Conservation (phyloP, 352 stramenopile species). For the Saprolegnia parasitica region DNA sequence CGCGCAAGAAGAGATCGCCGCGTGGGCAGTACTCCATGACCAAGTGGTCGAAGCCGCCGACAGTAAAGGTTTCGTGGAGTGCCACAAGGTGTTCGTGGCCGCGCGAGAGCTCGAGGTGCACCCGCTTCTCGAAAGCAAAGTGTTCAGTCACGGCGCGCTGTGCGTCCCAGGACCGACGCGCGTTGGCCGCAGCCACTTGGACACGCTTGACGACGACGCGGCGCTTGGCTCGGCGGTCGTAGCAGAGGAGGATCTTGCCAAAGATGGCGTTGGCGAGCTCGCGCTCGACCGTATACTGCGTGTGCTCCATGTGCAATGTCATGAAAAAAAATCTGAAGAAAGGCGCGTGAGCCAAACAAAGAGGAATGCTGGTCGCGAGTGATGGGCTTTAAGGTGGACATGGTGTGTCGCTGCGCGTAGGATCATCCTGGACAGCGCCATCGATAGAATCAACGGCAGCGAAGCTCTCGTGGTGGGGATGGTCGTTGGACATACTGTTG, state of each 20-base stretch:
- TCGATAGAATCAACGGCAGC: too few relatives aligned
- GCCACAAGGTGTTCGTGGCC: conserved; percentile 45
- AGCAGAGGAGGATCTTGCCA: conserved; percentile 18
- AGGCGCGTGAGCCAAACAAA: too few relatives aligned
- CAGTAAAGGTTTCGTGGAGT: conserved; percentile 43
- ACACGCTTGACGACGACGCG: conserved; percentile 20
- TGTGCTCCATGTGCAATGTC: too few relatives aligned
- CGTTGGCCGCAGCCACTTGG: conserved; percentile 5
- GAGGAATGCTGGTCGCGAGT: too few relatives aligned
- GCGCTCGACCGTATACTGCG: conserved; percentile 14
- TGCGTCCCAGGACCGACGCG: neutral
- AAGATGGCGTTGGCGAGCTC: conserved; percentile 25
- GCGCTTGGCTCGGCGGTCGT: conserved; percentile 5
- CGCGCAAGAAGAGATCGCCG: conserved; percentile 50
- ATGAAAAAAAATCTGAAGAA: too few relatives aligned
- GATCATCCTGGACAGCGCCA: too few relatives aligned
- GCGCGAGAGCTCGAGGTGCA: neutral
- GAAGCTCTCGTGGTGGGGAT: too few relatives aligned
- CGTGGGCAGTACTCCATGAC: conserved; percentile 50
- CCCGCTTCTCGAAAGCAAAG: conserved; percentile 20
- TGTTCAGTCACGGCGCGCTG: conserved; percentile 9
- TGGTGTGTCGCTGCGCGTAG: too few relatives aligned
- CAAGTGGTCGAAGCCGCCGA: conserved; percentile 42
- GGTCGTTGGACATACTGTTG: too few relatives aligned
- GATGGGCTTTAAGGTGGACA: neutral